Percentiles rank a stretch among this genome's conserved stretches.
These are phyloP conservation scores for Pseudohyphozyma bogoriensis DNA, from an alignment of 768 basidiomycete species.

Conservation along the genomic window DNA sequence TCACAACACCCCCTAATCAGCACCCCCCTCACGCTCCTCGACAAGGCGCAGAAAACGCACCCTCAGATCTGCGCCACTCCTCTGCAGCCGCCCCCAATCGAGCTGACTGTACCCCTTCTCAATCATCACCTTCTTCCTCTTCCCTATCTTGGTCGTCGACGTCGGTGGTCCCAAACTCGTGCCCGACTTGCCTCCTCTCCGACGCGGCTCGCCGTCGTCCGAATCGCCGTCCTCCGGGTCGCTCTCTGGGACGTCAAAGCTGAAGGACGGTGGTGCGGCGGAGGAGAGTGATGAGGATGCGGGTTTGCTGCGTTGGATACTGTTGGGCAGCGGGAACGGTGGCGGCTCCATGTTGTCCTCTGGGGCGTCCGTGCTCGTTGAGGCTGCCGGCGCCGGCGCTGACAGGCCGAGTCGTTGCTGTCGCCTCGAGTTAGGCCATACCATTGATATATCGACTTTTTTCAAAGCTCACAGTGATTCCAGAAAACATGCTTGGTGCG, in stretches of 20 bases:
- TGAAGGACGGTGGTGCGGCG: conserved; percentile 10
- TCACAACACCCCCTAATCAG: not conserved
- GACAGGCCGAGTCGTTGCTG: conserved; percentile 5
- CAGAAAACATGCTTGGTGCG: too few relatives aligned
- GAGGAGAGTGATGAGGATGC: not conserved
- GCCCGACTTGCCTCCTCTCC: not conserved
- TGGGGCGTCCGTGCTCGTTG: not conserved
- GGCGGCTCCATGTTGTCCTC: conserved; percentile 35
- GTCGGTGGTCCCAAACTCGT: conserved; percentile 49
- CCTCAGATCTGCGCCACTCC: conserved; percentile 65
- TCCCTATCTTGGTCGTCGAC: conserved; percentile 47
- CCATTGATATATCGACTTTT: too few relatives aligned
- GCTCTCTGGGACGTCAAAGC: conserved; percentile 1
- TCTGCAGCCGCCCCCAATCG: conserved; percentile 86
- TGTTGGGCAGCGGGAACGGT: conserved; percentile 40
- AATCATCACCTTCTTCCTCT: conserved; percentile 67
- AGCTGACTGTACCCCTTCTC: conserved; percentile 83
- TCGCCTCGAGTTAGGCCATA: too few relatives aligned
- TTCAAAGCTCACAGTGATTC: too few relatives aligned
- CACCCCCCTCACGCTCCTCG: conserved; percentile 18
- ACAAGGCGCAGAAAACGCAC: conserved; percentile 40
- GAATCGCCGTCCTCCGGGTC: not conserved
- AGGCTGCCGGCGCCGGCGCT: not conserved
- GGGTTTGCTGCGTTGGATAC: conserved; percentile 34
- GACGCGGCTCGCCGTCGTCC: not conserved